A percentile compares a stretch with the other conserved stretches of the same genome.
Conservation (phyloP, 805 yeast species). For the Saccharomycopsis guyanensis region DNA sequence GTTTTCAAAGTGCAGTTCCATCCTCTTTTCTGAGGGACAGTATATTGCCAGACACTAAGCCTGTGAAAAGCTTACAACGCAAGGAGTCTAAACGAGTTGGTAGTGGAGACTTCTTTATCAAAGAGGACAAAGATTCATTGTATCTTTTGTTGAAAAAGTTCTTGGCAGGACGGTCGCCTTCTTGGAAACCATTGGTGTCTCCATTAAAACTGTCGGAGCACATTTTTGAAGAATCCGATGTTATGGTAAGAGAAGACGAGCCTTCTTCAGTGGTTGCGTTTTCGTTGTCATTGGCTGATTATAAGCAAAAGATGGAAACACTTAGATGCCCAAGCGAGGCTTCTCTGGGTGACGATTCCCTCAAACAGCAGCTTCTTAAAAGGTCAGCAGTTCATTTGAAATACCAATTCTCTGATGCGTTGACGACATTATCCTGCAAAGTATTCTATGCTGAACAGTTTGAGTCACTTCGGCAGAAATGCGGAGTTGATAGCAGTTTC, state of each 20-base stretch:
- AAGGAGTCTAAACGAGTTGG: not conserved
- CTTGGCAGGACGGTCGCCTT: slow-evolving; percentile 96
- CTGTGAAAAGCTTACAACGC: not conserved
- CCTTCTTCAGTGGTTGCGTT: slow-evolving; percentile 93
- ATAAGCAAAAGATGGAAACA: slow-evolving; percentile 45
- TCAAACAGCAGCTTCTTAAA: slow-evolving; percentile 69
- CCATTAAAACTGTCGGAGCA: slow-evolving; percentile 78
- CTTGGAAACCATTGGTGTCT: slow-evolving; percentile 88
- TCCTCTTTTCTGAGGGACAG: not conserved
- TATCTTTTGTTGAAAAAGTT: slow-evolving; percentile 80
- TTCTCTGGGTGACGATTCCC: slow-evolving; percentile 19
- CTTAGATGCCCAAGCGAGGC: slow-evolving; percentile 5
- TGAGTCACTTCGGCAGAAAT: slow-evolving; percentile 82
- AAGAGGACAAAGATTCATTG: slow-evolving; percentile 65
- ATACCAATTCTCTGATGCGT: slow-evolving; percentile 85
- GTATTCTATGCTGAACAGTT: slow-evolving; percentile 94
- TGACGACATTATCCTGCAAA: slow-evolving; percentile 79
- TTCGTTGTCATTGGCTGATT: slow-evolving; percentile 81
- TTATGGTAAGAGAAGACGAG: slow-evolving; percentile 91
- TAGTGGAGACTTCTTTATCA: slow-evolving; percentile 26
- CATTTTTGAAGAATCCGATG: slow-evolving; percentile 87
- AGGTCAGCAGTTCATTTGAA: slow-evolving; percentile 83
- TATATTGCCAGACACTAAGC: too few species aligned
- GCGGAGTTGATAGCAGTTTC: slow-evolving; percentile 55
- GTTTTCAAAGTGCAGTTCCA: not conserved